Conservation (phyloP, 176 grass and related monocot species). For the Panicum miliaceum region DNA sequence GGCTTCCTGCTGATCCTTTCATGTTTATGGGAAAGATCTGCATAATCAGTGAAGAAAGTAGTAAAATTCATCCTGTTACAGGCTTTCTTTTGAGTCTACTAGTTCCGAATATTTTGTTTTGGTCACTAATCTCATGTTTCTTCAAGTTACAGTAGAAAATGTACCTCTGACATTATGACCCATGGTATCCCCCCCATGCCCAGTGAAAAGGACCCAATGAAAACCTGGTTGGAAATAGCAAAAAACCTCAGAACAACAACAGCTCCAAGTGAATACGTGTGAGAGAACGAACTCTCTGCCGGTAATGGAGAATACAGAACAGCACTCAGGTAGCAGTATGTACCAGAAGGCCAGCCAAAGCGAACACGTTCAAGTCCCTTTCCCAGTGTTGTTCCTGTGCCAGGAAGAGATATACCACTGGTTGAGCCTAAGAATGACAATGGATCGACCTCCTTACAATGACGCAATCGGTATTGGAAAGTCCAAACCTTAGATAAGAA, state of each 20-base stretch:
- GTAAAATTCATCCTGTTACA: neutral
- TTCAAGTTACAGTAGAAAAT: neutral
- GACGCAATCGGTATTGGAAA: neutral
- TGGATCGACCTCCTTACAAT: neutral
- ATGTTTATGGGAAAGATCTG: constrained; percentile 88
- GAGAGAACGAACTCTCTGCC: neutral
- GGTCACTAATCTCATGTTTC: neutral
- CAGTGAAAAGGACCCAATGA: constrained; percentile 79
- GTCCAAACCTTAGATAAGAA: constrained; percentile 65
- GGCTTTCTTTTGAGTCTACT: no score
- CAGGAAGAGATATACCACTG: constrained; percentile 2
- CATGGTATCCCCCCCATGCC: constrained; percentile 85
- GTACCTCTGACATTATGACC: constrained; percentile 94
- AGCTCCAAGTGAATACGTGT: neutral
- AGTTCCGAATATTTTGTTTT: neutral
- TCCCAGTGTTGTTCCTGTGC: constrained; percentile 59
- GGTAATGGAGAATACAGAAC: neutral
- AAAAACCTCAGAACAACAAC: constrained; percentile 1
- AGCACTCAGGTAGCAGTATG: neutral
- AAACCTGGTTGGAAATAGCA: constrained; percentile 50
- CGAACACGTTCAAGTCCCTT: constrained; percentile 52
- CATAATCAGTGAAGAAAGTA: neutral
- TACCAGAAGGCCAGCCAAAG: constrained; percentile 77
- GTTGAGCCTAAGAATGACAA: neutral
- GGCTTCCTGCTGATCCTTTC: constrained; percentile 81